Evolutionary conservation across 2,329 filamentous ascomycete species (phyloP).

Genomic region (Fusarium redolens): DNA sequence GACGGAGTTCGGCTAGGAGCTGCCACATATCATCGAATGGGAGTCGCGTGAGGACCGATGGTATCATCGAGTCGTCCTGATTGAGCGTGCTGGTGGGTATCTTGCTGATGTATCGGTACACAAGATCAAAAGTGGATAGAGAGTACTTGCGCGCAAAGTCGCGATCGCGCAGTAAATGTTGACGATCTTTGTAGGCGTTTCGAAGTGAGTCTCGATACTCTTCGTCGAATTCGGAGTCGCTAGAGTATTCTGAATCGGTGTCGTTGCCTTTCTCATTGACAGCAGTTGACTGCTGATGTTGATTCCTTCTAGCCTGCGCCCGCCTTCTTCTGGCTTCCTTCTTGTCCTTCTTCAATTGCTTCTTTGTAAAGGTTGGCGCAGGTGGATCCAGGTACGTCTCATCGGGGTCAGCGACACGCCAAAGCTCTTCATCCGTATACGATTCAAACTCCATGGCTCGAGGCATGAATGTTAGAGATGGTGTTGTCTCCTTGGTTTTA

Average conservation of each 20-base stretch:
- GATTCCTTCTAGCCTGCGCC: conserved; percentile 7
- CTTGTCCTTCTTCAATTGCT: conserved; percentile 12
- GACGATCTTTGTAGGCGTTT: conserved; percentile 20
- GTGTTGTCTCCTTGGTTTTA: conserved; percentile 24
- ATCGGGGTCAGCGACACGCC: conserved; percentile 40
- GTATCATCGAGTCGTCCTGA: conserved; percentile 22
- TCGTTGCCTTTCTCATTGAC: conserved; percentile 21
- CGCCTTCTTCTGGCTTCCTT: conserved; percentile 16
- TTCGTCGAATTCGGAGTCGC: conserved; percentile 20
- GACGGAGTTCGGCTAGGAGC: conserved; percentile 41
- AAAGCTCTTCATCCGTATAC: conserved; percentile 45
- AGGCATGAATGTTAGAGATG: conserved; percentile 47
- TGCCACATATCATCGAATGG: conserved; percentile 45
- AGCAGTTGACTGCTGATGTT: background rate
- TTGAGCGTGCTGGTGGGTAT: conserved; percentile 16
- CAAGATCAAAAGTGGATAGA: conserved; percentile 37
- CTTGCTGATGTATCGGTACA: conserved; percentile 37
- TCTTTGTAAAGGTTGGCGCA: conserved; percentile 19
- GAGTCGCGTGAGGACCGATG: conserved; percentile 26
- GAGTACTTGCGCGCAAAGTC: conserved; percentile 46
- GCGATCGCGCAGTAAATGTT: conserved; percentile 34
- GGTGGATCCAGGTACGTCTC: conserved; percentile 46
- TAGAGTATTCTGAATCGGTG: conserved; percentile 2
- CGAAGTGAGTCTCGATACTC: background rate
- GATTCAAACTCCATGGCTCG: conserved; percentile 45